Evolutionary conservation across 106 monocot species (phyloP).

Genomic region (Acanthochlamys bracteata): DNA sequence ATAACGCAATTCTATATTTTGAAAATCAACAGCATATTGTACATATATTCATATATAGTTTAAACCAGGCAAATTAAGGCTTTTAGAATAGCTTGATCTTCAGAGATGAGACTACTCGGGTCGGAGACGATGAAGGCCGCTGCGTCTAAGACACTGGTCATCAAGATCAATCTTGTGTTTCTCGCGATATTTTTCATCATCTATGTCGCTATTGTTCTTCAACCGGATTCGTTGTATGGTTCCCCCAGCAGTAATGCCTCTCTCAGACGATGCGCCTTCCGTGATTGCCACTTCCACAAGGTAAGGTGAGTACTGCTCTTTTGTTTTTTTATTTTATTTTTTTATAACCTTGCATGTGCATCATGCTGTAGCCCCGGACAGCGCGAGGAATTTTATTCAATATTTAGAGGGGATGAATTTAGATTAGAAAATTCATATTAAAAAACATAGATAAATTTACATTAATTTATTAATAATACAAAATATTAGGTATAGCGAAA

Average conservation of each 20-base stretch:
- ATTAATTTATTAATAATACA: neutral
- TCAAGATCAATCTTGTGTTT: conserved; percentile 61
- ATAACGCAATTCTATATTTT: no score
- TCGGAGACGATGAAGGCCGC: conserved; percentile 35
- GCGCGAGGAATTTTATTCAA: no score
- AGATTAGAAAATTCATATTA: neutral
- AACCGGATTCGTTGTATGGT: conserved; percentile 20
- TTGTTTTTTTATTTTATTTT: neutral
- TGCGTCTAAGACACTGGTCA: conserved; percentile 33
- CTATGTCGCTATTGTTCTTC: conserved; percentile 41
- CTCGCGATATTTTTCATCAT: conserved; percentile 46
- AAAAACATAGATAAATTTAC: neutral
- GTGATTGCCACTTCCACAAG: conserved; percentile 44
- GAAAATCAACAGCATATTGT: no score
- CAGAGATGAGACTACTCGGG: conserved; percentile 15
- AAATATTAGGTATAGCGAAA: no score
- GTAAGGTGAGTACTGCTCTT: conserved; percentile 58
- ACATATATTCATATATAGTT: no score
- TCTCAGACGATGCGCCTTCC: conserved; percentile 22
- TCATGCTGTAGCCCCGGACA: no score
- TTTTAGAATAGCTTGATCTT: no score
- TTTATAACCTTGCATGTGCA: neutral
- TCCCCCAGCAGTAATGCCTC: conserved; percentile 3
- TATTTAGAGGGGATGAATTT: no score
- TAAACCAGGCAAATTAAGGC: no score